Evolutionary conservation across 805 yeast genomes (phyloP), one percentile per base, ranked within the genome.

Genomic region (Candida boleticola): DNA sequence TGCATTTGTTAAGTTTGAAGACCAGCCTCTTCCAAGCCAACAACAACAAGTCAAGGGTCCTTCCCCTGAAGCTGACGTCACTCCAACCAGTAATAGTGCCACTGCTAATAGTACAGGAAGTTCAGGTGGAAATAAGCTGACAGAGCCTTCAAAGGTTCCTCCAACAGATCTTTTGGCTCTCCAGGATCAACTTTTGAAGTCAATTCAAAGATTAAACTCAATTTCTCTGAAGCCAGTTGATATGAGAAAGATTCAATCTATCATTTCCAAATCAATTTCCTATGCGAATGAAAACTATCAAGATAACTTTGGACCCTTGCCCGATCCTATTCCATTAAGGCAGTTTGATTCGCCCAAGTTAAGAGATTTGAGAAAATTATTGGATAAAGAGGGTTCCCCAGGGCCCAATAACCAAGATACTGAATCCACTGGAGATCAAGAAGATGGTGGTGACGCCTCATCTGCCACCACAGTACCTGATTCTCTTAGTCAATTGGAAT

Each of bases 271-370:
- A 36, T 61, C 69, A 4, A 44, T 60, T 7, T 45, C 51, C 10
- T 65, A 58, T 41, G 55, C 68, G 57, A 80, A 77, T 47, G 61
- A 68, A 11, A 76, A 74, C 5, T 72, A 76, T 42, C 73, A 74
- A 41, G 66, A 73, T 16, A 77, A 77, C 51, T 77, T 82, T 54
- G 92, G 90, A 3, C 84, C 90, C 5, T 68, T 87, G 22, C 95
- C 96, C 0, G 89, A 83, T 42, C 83, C 90, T 23, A 65, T 77
- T 19, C 66, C 80, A 1, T 68, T 76, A 21, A 79, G 95, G 47
- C 82, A 79, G 41, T 89, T 86, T 63, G 97, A 89, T 61, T 86
- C 96, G 0, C 92, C 97, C 3, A 85, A 81, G 48, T 69, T 92
- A 43, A 73, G 98, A 42, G 99, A 93, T 55, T 74, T 89, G 44